A percentile compares a stretch with the other conserved stretches of the same genome.
These are phyloP conservation scores for Stachybotrys echinatus DNA, from an alignment of 2,329 filamentous ascomycete genomes.

Conservation along the genomic window DNA sequence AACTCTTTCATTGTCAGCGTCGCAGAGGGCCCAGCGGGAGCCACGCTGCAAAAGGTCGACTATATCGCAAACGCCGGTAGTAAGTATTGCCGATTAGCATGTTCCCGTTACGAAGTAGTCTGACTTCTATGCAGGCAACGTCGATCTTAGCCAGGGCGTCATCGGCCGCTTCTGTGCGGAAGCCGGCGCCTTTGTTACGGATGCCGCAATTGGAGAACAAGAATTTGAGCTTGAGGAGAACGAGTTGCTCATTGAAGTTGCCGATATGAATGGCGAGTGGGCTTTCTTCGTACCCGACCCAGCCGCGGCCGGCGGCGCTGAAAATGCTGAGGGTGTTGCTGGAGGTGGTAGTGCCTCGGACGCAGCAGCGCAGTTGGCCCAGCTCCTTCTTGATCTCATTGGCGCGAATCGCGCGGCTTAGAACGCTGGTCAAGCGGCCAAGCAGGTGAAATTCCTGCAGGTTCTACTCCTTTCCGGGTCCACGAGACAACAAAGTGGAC, in stretches of 20 bases:
- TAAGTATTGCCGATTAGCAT: constrained; percentile 12
- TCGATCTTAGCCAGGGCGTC: constrained; percentile 29
- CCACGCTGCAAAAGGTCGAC: constrained; percentile 33
- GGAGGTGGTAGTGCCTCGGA: background rate
- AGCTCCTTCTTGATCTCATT: background rate
- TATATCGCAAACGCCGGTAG: constrained; percentile 29
- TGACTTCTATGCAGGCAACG: constrained; percentile 14
- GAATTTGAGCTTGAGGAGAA: constrained; percentile 37
- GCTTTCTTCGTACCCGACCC: constrained; percentile 23
- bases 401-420: no score
- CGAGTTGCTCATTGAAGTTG: constrained; percentile 25
- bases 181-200: constrained; percentile 28
- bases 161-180: constrained; percentile 29
- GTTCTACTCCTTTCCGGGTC: no score
- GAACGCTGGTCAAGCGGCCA: no score
- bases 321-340: background rate
- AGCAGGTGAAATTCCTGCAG: no score
- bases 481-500: no score
- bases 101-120: background rate
- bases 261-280: constrained; percentile 26
- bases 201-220: constrained; percentile 27
- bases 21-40: constrained; percentile 20
- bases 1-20: constrained; percentile 28
- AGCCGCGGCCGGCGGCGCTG: constrained; percentile 7
- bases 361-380: background rate